A percentile compares a stretch with the other conserved stretches of the same genome.
Conservation (phyloP, 2,329 filamentous ascomycete species). For the Sarocladium brachiariae region DNA sequence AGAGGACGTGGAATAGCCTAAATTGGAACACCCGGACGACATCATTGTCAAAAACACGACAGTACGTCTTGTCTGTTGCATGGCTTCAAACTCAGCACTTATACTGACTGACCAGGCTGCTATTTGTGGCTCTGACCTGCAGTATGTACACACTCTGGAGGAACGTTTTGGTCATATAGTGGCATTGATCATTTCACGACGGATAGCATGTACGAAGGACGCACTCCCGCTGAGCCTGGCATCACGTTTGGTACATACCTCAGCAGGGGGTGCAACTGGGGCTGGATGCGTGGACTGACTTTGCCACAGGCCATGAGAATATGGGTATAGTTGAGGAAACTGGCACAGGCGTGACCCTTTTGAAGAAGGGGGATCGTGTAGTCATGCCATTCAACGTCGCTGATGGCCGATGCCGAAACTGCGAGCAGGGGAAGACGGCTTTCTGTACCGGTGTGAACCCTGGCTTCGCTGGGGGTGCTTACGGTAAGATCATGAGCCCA, state of each 20-base stretch:
- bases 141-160: slow-evolving; percentile 26
- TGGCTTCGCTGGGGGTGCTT: slow-evolving; percentile 28
- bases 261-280: not conserved
- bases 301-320: slow-evolving; percentile 42
- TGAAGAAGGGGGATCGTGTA: slow-evolving; percentile 57
- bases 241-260: slow-evolving; percentile 46
- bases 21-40: slow-evolving; percentile 57
- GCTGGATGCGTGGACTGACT: no score
- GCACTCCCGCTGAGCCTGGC: slow-evolving; percentile 54
- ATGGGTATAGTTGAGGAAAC: slow-evolving; percentile 52
- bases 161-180: no score
- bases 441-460: slow-evolving; percentile 53
- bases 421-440: slow-evolving; percentile 56
- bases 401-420: slow-evolving; percentile 56
- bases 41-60: slow-evolving; percentile 60
- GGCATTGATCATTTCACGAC: slow-evolving; percentile 16
- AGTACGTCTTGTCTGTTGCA: slow-evolving; percentile 27
- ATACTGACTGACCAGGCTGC: slow-evolving; percentile 25
- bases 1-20: slow-evolving; percentile 50
- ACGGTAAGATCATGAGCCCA: slow-evolving; percentile 19
- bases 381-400: slow-evolving; percentile 62
- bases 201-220: slow-evolving; percentile 56
- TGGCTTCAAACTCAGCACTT: slow-evolving; percentile 9
- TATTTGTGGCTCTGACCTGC: slow-evolving; percentile 47
- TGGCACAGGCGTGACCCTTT: slow-evolving; percentile 50